A percentile compares a stretch with the other conserved stretches of the same genome.
These are phyloP conservation scores for Quercus alba DNA, from an alignment of 306 rosid species.

Conservation along the genomic window DNA sequence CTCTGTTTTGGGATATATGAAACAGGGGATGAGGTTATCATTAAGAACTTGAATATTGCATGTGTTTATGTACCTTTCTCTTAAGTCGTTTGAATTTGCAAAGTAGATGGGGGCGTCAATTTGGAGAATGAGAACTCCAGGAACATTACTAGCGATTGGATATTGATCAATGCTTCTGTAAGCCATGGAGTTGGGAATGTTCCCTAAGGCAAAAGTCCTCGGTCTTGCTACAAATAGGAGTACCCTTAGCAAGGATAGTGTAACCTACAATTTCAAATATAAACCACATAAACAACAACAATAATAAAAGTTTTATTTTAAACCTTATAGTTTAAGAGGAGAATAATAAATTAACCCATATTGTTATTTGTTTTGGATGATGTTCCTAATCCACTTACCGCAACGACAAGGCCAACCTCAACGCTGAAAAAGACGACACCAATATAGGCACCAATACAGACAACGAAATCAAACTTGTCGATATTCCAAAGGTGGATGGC, in stretches of 20 bases:
- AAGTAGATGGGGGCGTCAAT: conserved; percentile 71
- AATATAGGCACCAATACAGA: conserved; percentile 33
- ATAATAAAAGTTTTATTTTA: too few species aligned
- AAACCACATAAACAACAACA: background rate
- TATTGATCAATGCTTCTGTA: conserved; percentile 80
- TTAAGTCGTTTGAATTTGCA: conserved; percentile 71
- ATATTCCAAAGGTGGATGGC: conserved; percentile 85
- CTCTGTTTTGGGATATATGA: too few species aligned
- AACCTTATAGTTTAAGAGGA: too few species aligned
- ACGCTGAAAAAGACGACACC: conserved; percentile 85
- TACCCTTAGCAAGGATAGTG: conserved; percentile 57
- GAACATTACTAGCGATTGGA: conserved; percentile 38
- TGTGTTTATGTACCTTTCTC: conserved; percentile 61
- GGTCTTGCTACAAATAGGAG: conserved; percentile 75
- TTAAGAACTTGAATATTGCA: background rate
- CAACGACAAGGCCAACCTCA: conserved; percentile 71
- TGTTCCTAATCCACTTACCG: conserved; percentile 40
- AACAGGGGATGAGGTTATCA: too few species aligned
- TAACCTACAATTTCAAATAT: conserved; percentile 10
- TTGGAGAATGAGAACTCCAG: too few species aligned
- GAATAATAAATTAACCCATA: background rate
- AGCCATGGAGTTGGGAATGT: conserved; percentile 55
- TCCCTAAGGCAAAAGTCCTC: conserved; percentile 60
- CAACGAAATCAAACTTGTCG: conserved; percentile 82
- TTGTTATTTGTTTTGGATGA: background rate